Percentiles rank a stretch among this genome's conserved stretches.
Conservation (phyloP, 2,329 filamentous ascomycete species). For the Canariomyces notabilis region DNA sequence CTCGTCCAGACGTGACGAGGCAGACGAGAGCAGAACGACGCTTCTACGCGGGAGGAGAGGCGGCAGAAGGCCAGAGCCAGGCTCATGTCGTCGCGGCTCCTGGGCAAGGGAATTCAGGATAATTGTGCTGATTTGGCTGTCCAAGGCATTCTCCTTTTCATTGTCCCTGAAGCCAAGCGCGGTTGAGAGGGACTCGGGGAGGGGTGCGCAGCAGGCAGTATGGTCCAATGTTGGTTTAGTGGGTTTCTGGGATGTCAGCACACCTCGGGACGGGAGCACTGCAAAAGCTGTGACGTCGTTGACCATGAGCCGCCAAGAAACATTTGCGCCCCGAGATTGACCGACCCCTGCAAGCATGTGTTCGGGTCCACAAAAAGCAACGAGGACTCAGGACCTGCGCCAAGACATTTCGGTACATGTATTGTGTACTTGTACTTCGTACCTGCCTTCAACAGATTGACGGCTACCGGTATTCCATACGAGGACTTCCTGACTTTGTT, state of each 20-base stretch:
- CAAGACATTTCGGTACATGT: too few species aligned
- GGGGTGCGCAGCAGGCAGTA: conserved; percentile 13
- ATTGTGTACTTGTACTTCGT: too few species aligned
- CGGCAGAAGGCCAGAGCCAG: conserved; percentile 19
- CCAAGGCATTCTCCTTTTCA: conserved; percentile 18
- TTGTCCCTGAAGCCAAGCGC: background rate
- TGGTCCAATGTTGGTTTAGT: background rate
- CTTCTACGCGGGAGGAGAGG: conserved; percentile 18
- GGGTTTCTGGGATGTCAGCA: conserved; percentile 1
- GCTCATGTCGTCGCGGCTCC: conserved; percentile 22
- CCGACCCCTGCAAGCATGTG: conserved; percentile 11
- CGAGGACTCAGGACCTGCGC: too few species aligned
- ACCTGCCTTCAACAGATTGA: too few species aligned
- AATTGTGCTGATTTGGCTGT: background rate
- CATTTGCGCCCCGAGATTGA: conserved; percentile 12
- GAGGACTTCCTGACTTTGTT: too few species aligned
- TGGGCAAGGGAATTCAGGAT: conserved; percentile 2
- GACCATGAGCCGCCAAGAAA: conserved; percentile 1
- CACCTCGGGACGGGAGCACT: background rate
- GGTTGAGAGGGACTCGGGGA: background rate
- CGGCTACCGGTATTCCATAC: too few species aligned
- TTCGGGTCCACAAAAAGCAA: background rate
- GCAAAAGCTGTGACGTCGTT: conserved; percentile 21
- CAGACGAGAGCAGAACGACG: conserved; percentile 4
- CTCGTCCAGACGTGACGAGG: background rate